A percentile compares a stretch with the other conserved stretches of the same genome.
Conservation (phyloP, 805 yeast species). For the Pichia rugopelliculosa region DNA sequence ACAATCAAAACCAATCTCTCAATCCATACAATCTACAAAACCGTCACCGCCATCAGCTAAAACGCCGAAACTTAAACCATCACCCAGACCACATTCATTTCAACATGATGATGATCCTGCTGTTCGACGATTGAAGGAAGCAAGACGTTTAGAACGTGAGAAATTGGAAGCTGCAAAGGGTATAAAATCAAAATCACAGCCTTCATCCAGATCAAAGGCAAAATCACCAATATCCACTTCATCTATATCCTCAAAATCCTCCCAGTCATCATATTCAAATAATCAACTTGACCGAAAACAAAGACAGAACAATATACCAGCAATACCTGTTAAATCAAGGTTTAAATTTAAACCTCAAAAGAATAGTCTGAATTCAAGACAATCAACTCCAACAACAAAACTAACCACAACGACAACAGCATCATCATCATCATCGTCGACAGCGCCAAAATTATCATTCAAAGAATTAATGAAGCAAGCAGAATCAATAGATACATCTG, state of each 20-base stretch:
- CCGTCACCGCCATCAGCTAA: not conserved
- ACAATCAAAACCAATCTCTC: slow-evolving; percentile 8
- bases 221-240: not conserved
- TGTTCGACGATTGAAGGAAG: slow-evolving; percentile 60
- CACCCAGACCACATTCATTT: not conserved
- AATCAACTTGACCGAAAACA: not conserved
- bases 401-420: not conserved
- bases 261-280: not conserved
- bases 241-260: not conserved
- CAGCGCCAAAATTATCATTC: slow-evolving; percentile 46
- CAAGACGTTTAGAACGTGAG: slow-evolving; percentile 49
- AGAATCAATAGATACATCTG: slow-evolving; percentile 44
- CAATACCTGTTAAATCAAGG: slow-evolving; percentile 4
- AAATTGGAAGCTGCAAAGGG: slow-evolving; percentile 29
- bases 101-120: slow-evolving; percentile 53
- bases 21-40: not conserved
- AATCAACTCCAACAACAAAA: not conserved
- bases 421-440: slow-evolving; percentile 9
- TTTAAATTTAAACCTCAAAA: slow-evolving; percentile 3
- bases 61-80: not conserved
- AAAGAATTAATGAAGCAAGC: slow-evolving; percentile 68
- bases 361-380: not conserved
- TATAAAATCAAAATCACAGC: slow-evolving; percentile 8
- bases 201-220: not conserved
- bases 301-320: not conserved